Percentiles rank a stretch among this genome's conserved stretches.
Conservation (phyloP, 257 asterid genomes). For the Rhazya stricta region DNA sequence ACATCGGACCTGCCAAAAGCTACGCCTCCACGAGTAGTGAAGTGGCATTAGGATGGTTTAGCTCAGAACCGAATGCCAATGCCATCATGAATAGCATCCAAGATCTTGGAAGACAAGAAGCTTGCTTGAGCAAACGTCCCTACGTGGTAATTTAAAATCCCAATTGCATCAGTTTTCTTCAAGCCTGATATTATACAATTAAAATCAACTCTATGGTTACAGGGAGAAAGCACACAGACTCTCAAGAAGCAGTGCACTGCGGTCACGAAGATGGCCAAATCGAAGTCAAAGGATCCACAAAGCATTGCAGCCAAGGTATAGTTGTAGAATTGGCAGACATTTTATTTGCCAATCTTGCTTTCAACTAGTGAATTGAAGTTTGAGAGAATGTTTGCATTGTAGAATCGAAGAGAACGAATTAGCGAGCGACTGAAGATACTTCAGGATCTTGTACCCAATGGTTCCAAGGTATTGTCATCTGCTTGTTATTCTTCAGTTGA, state of each 20-base stretch:
- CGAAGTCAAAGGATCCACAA: constrained; percentile 69
- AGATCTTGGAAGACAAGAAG: constrained; percentile 30
- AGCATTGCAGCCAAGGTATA: constrained; percentile 89
- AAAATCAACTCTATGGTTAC: background rate
- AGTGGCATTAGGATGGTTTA: constrained; percentile 45
- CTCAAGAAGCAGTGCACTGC: constrained; percentile 58
- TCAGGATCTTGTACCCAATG: constrained; percentile 90
- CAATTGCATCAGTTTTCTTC: background rate
- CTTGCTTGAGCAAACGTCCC: constrained; percentile 50
- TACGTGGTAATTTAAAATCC: constrained; percentile 33
- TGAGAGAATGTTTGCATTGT: constrained; percentile 24
- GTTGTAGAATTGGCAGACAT: background rate
- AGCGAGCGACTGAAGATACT: constrained; percentile 78
- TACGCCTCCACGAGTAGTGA: constrained; percentile 24
- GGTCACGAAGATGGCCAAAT: constrained; percentile 42
- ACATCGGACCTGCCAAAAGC: constrained; percentile 27
- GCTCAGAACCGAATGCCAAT: constrained; percentile 25
- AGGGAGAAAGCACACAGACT: constrained; percentile 60
- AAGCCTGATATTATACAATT: background rate
- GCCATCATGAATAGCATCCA: constrained; percentile 20
- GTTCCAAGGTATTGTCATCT: constrained; percentile 58
- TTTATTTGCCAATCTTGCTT: background rate
- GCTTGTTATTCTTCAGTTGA: background rate
- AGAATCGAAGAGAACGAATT: constrained; percentile 82
- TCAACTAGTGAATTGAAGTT: background rate